Conservation (phyloP, 2,329 filamentous ascomycete species). For the Sordariomycetes sp. region DNA sequence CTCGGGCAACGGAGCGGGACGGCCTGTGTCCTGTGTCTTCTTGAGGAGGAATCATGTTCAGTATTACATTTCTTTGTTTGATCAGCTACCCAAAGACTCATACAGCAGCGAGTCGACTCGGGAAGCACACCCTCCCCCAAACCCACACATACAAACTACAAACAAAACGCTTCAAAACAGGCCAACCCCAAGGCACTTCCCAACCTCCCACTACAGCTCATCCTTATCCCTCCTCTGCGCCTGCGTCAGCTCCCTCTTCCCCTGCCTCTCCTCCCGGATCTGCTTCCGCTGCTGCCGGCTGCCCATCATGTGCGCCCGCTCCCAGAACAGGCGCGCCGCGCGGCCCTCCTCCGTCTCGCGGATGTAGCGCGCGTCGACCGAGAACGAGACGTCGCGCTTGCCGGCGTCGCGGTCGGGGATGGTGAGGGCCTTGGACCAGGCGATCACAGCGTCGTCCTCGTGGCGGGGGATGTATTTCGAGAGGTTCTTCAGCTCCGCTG, state of each 20-base stretch:
- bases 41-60: too few species aligned
- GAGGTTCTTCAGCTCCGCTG: slow-evolving; percentile 1
- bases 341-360: slow-evolving; percentile 5
- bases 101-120: too few species aligned
- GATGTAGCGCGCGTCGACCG: slow-evolving; percentile 1
- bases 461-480: neutral
- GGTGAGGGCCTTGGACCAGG: neutral
- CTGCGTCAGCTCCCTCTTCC: slow-evolving; percentile 36
- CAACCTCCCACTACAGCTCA: neutral
- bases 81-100: too few species aligned
- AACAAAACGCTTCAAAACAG: neutral
- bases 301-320: neutral
- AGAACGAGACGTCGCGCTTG: slow-evolving; percentile 2
- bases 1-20: too few species aligned
- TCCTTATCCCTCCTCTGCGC: slow-evolving; percentile 16
- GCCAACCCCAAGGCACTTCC: neutral
- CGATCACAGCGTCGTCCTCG: neutral
- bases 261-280: slow-evolving; percentile 32
- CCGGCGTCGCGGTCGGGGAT: slow-evolving; percentile 1
- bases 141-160: too few species aligned
- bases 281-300: slow-evolving; percentile 18
- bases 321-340: slow-evolving; percentile 2
- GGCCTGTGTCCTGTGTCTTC: too few species aligned
- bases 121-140: too few species aligned
- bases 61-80: too few species aligned